These are phyloP conservation scores for Entomortierella beljakovae DNA, from an alignment of 192 early-diverging fungal genomes.

Conservation along the genomic window DNA sequence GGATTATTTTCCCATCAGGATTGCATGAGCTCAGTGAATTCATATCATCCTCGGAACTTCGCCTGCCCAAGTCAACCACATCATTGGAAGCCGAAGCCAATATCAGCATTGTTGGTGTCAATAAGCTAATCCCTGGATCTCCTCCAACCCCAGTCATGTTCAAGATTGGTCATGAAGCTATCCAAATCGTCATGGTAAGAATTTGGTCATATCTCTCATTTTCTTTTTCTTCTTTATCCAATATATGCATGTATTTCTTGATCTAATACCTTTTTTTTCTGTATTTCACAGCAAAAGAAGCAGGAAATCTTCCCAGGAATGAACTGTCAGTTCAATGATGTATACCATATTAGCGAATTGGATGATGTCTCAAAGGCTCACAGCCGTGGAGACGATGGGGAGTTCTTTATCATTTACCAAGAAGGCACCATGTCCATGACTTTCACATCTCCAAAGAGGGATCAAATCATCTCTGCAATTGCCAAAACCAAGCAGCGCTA, in stretches of 20 bases:
- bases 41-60: conserved; percentile 78
- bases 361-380: conserved; percentile 69
- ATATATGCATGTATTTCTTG: not conserved
- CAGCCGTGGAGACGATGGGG: conserved; percentile 72
- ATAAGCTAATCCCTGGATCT: conserved; percentile 74
- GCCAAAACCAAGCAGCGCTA: conserved; percentile 78
- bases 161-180: conserved; percentile 83
- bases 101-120: conserved; percentile 72
- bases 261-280: conserved; percentile 11
- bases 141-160: conserved; percentile 80
- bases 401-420: conserved; percentile 86
- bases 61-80: conserved; percentile 80
- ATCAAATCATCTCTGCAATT: conserved; percentile 76
- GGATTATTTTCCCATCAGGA: conserved; percentile 76
- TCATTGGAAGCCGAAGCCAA: conserved; percentile 80
- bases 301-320: conserved; percentile 82
- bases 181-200: conserved; percentile 79
- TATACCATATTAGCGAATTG: conserved; percentile 87
- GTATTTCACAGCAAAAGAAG: conserved; percentile 60
- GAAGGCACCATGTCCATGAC: conserved; percentile 69
- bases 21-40: conserved; percentile 79
- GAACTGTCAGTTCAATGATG: conserved; percentile 83
- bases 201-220: not conserved
- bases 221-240: not conserved
- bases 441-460: conserved; percentile 81